phyloP scores from a whole-genome alignment of 805 yeast genomes.

The Wickerhamomyces queroliae region DNA sequence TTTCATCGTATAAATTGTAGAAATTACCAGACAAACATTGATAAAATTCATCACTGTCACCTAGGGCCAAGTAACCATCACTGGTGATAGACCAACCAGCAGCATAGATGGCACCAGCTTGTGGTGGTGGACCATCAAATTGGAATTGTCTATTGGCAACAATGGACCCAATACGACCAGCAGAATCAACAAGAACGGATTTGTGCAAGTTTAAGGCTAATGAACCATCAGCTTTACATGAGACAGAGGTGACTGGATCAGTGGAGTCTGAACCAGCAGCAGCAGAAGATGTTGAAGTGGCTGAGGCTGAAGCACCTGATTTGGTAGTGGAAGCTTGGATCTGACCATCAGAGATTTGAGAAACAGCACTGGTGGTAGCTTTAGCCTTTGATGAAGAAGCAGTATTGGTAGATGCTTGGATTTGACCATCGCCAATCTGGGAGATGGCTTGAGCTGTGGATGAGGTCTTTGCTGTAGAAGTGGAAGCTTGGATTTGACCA shows the following conservation, averaged over 20 bases:
- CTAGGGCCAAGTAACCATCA: slow-evolving; percentile 51
- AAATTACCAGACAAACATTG: slow-evolving; percentile 65
- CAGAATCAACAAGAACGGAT: slow-evolving; percentile 43
- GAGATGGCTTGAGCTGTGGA: slow-evolving; percentile 22
- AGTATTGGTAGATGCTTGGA: slow-evolving; percentile 23
- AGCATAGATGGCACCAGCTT: slow-evolving; percentile 60
- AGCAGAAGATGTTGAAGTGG: slow-evolving; percentile 24
- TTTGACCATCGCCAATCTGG: slow-evolving; percentile 24
- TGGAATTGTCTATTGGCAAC: slow-evolving; percentile 76
- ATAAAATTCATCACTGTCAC: slow-evolving; percentile 50
- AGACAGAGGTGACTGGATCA: slow-evolving; percentile 20
- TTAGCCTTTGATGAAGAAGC: slow-evolving; percentile 20
- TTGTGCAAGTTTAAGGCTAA: slow-evolving; percentile 45
- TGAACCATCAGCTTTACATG: slow-evolving; percentile 40
- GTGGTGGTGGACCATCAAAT: slow-evolving; percentile 77
- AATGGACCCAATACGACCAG: slow-evolving; percentile 63
- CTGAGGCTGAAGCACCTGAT: slow-evolving; percentile 11
- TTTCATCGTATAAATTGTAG: slow-evolving; percentile 63
- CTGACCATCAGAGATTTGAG: slow-evolving; percentile 38
- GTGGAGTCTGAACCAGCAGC: slow-evolving; percentile 20
- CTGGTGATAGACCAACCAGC: slow-evolving; percentile 50
- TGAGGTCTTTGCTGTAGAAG: slow-evolving; percentile 20
- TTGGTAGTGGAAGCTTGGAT: slow-evolving; percentile 32
- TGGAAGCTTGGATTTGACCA: slow-evolving; percentile 28
- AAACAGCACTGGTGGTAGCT: slow-evolving; percentile 17